Evolutionary conservation across 2,329 filamentous ascomycete genomes (phyloP).

Genomic region (Trichothecium roseum): DNA sequence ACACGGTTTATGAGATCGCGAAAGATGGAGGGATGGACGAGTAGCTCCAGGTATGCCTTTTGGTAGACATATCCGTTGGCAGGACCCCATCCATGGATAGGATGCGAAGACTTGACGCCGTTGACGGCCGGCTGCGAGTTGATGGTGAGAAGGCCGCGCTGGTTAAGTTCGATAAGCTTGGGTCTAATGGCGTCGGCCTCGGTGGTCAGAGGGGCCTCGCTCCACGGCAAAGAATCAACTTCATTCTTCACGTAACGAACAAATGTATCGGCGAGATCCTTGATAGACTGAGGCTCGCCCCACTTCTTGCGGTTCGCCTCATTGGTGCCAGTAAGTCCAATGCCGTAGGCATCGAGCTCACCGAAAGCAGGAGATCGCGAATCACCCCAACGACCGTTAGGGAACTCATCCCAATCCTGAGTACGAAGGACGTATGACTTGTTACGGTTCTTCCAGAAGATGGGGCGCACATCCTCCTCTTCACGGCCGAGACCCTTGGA

Average conservation of each 20-base stretch:
- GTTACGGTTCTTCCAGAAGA: conserved; percentile 97
- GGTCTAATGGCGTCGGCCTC: conserved; percentile 73
- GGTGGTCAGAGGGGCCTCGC: conserved; percentile 72
- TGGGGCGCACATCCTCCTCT: conserved; percentile 90
- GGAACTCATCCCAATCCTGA: conserved; percentile 98
- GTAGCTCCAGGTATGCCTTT: conserved; percentile 89
- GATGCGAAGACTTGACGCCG: conserved; percentile 77
- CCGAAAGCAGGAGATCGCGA: conserved; percentile 93
- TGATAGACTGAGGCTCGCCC: conserved; percentile 72
- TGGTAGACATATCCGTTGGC: conserved; percentile 95
- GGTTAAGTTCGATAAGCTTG: conserved; percentile 73
- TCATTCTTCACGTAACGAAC: conserved; percentile 75
- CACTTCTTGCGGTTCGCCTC: conserved; percentile 93
- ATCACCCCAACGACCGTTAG: conserved; percentile 97
- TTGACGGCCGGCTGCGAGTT: conserved; percentile 96
- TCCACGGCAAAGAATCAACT: conserved; percentile 83
- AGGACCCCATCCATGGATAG: conserved; percentile 88
- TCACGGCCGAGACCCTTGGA: conserved; percentile 82
- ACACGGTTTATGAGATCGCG: conserved; percentile 69
- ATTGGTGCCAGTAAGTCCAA: conserved; percentile 88
- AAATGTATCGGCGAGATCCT: conserved; percentile 76
- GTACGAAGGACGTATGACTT: conserved; percentile 92
- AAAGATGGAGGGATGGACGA: conserved; percentile 74
- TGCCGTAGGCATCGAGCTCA: conserved; percentile 87
- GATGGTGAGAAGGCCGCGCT: conserved; percentile 80